A percentile compares a stretch with the other conserved stretches of the same genome.
These are phyloP conservation scores for Quercus alba DNA, from an alignment of 306 rosid species.

Conservation along the genomic window DNA sequence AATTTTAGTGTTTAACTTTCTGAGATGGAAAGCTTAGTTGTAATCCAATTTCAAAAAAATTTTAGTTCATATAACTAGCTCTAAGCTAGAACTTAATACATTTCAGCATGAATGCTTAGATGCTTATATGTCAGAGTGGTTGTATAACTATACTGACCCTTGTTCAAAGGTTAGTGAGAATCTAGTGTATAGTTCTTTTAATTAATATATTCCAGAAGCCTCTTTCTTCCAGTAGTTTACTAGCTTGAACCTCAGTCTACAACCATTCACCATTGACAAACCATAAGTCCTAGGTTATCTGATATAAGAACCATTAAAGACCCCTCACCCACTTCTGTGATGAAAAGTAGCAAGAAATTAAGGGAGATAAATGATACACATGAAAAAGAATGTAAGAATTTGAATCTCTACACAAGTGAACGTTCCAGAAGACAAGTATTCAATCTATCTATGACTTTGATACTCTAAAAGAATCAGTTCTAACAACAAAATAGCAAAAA, in stretches of 20 bases:
- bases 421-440: neutral
- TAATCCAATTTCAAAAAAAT: neutral
- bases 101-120: neutral
- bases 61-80: neutral
- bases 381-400: neutral
- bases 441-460: neutral
- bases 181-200: neutral
- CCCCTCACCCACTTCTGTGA: too few species aligned
- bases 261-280: neutral
- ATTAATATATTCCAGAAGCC: neutral
- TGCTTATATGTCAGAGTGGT: neutral
- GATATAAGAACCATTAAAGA: too few species aligned
- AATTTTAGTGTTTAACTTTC: too few species aligned
- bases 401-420: neutral
- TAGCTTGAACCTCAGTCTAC: neutral
- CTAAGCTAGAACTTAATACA: neutral
- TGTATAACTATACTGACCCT: neutral
- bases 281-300: neutral
- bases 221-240: neutral
- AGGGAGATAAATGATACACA: neutral
- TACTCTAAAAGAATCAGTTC: neutral
- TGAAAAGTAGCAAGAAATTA: too few species aligned
- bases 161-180: neutral
- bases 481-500: neutral
- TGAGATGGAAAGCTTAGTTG: too few species aligned